These are phyloP conservation scores for Ganoderma lucidum DNA, from an alignment of 1,284 basidiomycete species.

Conservation along the genomic window DNA sequence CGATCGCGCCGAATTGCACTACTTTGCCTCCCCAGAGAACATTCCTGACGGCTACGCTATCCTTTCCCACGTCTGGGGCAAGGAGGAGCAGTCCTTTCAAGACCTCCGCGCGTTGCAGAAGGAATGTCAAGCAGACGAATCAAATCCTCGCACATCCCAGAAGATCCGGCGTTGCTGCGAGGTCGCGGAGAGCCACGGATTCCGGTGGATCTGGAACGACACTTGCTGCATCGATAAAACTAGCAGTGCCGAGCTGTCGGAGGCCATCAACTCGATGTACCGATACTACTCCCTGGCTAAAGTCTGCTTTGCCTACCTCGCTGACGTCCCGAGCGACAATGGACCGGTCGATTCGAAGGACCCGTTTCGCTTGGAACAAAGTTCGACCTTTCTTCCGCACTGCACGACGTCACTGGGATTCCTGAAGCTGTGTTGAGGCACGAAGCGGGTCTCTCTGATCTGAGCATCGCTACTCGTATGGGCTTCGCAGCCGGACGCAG, in stretches of 20 bases:
- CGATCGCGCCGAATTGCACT: background rate
- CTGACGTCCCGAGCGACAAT: background rate
- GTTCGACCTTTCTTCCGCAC: background rate
- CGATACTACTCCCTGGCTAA: background rate
- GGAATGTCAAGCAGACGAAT: background rate
- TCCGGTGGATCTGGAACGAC: background rate
- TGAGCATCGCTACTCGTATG: background rate
- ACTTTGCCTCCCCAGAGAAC: background rate
- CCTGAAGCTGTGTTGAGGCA: background rate
- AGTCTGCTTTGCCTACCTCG: background rate
- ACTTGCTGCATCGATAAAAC: background rate
- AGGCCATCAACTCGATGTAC: background rate
- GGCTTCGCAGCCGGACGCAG: background rate
- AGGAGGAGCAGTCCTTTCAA: background rate
- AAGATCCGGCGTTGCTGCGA: background rate
- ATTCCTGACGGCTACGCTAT: background rate
- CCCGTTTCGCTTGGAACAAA: background rate
- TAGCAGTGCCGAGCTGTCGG: background rate
- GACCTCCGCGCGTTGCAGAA: background rate
- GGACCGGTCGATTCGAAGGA: too few relatives aligned
- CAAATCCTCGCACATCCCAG: background rate
- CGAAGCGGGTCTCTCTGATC: background rate
- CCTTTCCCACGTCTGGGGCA: background rate
- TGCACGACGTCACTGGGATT: background rate
- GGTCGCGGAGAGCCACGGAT: background rate